Percentiles rank a stretch among this genome's conserved stretches.
Evolutionary conservation across 495 filamentous ascomycete genomes (phyloP).

Genomic region (Xylona heveae): DNA sequence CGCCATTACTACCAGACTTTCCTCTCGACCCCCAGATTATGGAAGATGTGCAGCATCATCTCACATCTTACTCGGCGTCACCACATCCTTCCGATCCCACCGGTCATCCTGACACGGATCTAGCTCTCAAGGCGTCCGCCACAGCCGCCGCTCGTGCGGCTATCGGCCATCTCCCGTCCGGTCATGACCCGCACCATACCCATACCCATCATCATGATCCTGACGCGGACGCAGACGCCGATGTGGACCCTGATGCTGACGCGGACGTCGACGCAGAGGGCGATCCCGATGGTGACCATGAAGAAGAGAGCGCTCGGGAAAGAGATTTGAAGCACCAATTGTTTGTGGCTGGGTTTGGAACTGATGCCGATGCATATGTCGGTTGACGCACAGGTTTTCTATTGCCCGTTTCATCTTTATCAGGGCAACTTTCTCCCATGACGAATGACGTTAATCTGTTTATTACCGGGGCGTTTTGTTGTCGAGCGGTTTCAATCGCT

Average conservation of each 20-base stretch:
- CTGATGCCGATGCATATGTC: not conserved
- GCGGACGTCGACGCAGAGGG: constrained; percentile 1
- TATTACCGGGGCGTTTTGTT: too few species aligned
- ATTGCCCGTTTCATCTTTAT: too few species aligned
- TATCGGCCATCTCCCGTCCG: constrained; percentile 5
- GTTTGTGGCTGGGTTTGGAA: constrained; percentile 1
- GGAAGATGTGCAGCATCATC: constrained; percentile 6
- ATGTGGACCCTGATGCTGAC: not conserved
- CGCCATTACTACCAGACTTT: constrained; percentile 2
- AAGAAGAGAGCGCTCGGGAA: not conserved
- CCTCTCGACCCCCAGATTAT: constrained; percentile 6
- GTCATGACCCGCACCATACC: constrained; percentile 6
- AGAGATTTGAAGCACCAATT: constrained; percentile 1
- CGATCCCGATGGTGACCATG: not conserved
- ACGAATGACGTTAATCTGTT: too few species aligned
- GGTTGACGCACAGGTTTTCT: not conserved
- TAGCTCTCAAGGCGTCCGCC: constrained; percentile 19
- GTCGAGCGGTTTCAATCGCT: too few species aligned
- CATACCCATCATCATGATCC: constrained; percentile 3
- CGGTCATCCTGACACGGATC: constrained; percentile 12
- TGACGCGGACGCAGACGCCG: not conserved
- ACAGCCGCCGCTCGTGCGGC: constrained; percentile 11
- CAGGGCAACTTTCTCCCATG: too few species aligned
- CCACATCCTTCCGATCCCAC: constrained; percentile 7
- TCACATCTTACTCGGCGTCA: not conserved